Conservation (phyloP, 352 stramenopile genomes). For the Pythium brassicae region DNA sequence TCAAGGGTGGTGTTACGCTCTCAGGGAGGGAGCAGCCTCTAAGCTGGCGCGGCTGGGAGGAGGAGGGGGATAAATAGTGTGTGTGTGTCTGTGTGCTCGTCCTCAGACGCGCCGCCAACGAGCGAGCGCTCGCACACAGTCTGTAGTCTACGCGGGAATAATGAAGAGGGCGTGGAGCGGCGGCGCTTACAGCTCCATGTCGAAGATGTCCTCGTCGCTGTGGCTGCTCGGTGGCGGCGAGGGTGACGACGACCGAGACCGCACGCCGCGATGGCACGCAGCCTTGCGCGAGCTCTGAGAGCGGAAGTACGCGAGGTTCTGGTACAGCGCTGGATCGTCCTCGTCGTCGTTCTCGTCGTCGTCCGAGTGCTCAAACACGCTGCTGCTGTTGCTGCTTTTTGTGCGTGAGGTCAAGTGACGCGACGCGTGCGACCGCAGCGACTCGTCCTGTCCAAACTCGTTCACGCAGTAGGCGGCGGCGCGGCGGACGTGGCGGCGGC, state of each 20-base stretch:
- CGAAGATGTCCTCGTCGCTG: conserved; percentile 59
- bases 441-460: conserved; percentile 17
- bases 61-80: too few relatives aligned
- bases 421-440: conserved; percentile 1
- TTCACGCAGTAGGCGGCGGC: conserved; percentile 13
- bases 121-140: too few relatives aligned
- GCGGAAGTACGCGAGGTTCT: conserved; percentile 65
- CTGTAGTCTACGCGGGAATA: too few relatives aligned
- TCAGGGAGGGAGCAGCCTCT: too few relatives aligned
- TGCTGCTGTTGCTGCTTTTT: conserved; percentile 1
- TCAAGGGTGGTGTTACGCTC: too few relatives aligned
- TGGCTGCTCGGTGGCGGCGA: not conserved
- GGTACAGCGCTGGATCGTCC: conserved; percentile 57
- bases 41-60: too few relatives aligned
- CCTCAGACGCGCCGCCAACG: too few relatives aligned
- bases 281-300: conserved; percentile 34
- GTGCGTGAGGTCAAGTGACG: not conserved
- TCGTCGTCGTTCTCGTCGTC: conserved; percentile 43
- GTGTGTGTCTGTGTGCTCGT: too few relatives aligned
- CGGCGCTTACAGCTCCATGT: conserved; percentile 67
- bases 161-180: too few relatives aligned
- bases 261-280: conserved; percentile 1
- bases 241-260: conserved; percentile 8
- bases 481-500: conserved; percentile 12
- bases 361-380: not conserved